Evolutionary conservation across 108 stramenopile species (phyloP).

Genomic region (Bacterosira constricta): DNA sequence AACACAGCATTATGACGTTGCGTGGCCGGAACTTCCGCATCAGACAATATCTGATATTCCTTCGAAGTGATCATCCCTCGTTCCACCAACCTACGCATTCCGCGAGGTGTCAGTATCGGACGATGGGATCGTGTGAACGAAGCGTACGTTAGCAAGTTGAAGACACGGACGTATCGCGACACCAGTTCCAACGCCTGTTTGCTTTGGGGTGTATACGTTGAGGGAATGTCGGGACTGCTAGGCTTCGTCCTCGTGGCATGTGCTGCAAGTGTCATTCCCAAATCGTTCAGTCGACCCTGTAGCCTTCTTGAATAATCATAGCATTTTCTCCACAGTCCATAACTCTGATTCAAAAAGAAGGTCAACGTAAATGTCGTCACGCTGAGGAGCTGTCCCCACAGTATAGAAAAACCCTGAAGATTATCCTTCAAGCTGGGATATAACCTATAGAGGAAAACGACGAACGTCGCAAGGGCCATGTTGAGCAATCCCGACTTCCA

Average conservation of each 20-base stretch:
- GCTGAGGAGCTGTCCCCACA: conserved; percentile 84
- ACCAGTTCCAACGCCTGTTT: conserved; percentile 76
- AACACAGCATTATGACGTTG: conserved; percentile 89
- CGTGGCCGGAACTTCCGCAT: conserved; percentile 81
- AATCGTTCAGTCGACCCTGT: conserved; percentile 89
- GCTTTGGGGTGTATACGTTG: conserved; percentile 73
- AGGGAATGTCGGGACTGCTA: conserved; percentile 58
- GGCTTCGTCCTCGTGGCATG: conserved; percentile 74
- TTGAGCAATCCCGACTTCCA: conserved; percentile 74
- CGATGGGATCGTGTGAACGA: conserved; percentile 89
- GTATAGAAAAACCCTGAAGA: conserved; percentile 66
- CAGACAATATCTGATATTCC: conserved; percentile 72
- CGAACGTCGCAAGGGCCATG: conserved; percentile 63
- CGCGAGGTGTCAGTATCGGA: conserved; percentile 84
- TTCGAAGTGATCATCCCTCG: conserved; percentile 80
- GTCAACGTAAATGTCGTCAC: conserved; percentile 91
- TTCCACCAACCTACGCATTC: conserved; percentile 86
- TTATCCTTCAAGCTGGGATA: conserved; percentile 51
- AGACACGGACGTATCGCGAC: conserved; percentile 82
- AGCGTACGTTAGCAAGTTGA: conserved; percentile 88
- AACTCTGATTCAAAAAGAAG: conserved; percentile 91
- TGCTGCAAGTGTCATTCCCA: conserved; percentile 83
- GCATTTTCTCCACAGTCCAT: conserved; percentile 89
- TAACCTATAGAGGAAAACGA: conserved; percentile 49
- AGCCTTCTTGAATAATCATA: conserved; percentile 75